phyloP scores from a whole-genome alignment of 768 basidiomycete genomes.

The Podaxis sp. region DNA sequence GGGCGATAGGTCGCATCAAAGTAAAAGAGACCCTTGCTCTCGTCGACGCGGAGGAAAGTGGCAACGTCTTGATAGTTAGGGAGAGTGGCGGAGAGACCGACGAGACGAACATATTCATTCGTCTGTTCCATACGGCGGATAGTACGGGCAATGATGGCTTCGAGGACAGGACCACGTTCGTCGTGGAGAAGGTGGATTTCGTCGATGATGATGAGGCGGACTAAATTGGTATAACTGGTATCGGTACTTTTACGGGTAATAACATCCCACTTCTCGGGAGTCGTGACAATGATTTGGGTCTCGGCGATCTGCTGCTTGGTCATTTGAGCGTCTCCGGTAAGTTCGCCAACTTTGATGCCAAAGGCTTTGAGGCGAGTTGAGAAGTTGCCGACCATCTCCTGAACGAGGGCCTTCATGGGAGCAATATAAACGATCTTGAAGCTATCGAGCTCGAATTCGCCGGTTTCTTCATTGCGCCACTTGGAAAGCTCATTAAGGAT shows the following conservation, averaged over 20 bases:
- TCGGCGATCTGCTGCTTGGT: conserved; percentile 96
- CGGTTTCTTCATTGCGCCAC: conserved; percentile 78
- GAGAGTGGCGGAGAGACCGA: conserved; percentile 95
- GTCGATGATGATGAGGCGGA: conserved; percentile 94
- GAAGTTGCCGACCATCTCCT: conserved; percentile 98
- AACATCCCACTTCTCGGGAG: conserved; percentile 99
- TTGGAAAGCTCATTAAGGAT: conserved; percentile 90
- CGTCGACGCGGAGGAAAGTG: conserved; percentile 92
- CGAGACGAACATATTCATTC: conserved; percentile 85
- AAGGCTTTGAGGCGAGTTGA: conserved; percentile 60
- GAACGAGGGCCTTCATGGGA: conserved; percentile 98
- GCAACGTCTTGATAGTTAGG: conserved; percentile 99
- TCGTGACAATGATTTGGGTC: conserved; percentile 97
- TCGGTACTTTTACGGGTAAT: conserved; percentile 98
- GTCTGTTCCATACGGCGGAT: conserved; percentile 95
- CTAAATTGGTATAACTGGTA: conserved; percentile 94
- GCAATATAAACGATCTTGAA: conserved; percentile 99
- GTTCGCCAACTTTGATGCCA: conserved; percentile 86
- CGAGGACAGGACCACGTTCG: conserved; percentile 95
- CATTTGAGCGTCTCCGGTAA: conserved; percentile 97
- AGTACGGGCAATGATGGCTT: conserved; percentile 85
- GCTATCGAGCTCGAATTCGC: conserved; percentile 74
- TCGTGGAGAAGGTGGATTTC: conserved; percentile 98
- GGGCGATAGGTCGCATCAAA: conserved; percentile 94
- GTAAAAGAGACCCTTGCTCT: conserved; percentile 90